Evolutionary conservation across 345 rosid species (phyloP).

Genomic region (Lepidium sativum): DNA sequence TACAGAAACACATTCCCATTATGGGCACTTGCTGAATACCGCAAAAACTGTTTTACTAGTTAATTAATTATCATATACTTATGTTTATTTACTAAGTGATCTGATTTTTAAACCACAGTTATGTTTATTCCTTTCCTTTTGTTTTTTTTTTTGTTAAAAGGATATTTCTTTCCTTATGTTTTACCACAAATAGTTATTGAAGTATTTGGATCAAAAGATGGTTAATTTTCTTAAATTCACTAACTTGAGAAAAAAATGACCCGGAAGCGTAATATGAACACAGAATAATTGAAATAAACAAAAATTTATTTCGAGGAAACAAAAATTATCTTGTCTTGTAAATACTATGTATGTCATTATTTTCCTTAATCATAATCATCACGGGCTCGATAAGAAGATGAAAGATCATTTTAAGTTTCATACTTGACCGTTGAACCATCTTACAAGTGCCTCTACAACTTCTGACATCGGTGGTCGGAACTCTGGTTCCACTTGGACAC

Average conservation of each 20-base stretch:
- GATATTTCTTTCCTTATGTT: too few species aligned
- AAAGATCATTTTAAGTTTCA: constrained; percentile 28
- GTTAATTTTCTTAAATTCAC: too few species aligned
- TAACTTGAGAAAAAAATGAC: too few species aligned
- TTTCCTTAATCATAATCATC: constrained; percentile 18
- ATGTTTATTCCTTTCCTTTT: background rate
- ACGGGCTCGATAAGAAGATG: constrained; percentile 17
- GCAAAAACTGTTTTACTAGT: constrained; percentile 6
- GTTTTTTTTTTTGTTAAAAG: too few species aligned
- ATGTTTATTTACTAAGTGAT: background rate
- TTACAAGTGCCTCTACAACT: constrained; percentile 49
- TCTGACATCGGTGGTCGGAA: constrained; percentile 86
- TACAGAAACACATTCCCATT: constrained; percentile 57
- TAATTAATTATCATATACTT: background rate
- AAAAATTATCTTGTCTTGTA: background rate
- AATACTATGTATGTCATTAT: background rate
- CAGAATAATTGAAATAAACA: too few species aligned
- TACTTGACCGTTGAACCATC: constrained; percentile 30
- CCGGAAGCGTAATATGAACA: too few species aligned
- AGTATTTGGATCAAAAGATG: background rate
- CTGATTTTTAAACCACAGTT: too few species aligned
- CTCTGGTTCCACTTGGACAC: constrained; percentile 75
- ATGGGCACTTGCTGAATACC: constrained; percentile 59
- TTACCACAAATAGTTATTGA: too few species aligned
- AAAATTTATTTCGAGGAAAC: background rate